Conservation (phyloP, 441 rosid genomes). For the Breynia disticha region DNA sequence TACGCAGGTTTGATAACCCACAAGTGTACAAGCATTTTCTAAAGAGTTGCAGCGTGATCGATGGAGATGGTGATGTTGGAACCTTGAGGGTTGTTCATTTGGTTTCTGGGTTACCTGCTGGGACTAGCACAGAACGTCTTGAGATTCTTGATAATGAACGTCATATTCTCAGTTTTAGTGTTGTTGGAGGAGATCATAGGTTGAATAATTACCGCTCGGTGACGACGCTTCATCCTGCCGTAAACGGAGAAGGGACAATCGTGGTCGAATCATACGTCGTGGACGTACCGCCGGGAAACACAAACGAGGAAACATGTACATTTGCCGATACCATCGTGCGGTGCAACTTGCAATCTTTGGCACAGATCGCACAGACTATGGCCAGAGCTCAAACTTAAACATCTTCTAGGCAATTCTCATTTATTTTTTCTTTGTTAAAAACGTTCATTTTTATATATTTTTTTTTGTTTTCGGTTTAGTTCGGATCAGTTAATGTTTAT, state of each 20-base stretch:
- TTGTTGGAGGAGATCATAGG: constrained; percentile 75
- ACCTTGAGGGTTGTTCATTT: constrained; percentile 54
- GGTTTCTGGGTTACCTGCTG: constrained; percentile 74
- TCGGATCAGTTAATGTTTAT: not conserved
- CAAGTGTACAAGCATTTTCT: constrained; percentile 72
- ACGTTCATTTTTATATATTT: not conserved
- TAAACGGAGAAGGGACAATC: constrained; percentile 32
- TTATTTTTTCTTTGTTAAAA: too few species aligned
- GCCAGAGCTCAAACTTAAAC: constrained; percentile 11
- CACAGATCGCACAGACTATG: constrained; percentile 49
- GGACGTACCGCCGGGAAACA: constrained; percentile 63
- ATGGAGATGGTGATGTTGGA: constrained; percentile 60
- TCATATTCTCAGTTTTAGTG: constrained; percentile 61
- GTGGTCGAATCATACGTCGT: constrained; percentile 77
- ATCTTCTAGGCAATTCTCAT: constrained; percentile 9
- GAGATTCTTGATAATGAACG: constrained; percentile 77
- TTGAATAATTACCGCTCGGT: constrained; percentile 65
- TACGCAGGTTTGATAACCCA: constrained; percentile 67
- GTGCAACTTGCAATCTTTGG: constrained; percentile 69
- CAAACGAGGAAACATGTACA: constrained; percentile 56
- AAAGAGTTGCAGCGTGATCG: constrained; percentile 50
- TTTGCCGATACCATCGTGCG: constrained; percentile 60
- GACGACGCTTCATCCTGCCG: constrained; percentile 45
- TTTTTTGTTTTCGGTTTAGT: constrained; percentile 3
- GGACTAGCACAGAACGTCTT: constrained; percentile 50